phyloP scores from a whole-genome alignment of 306 rosid genomes.

The Acmispon strigosus region DNA sequence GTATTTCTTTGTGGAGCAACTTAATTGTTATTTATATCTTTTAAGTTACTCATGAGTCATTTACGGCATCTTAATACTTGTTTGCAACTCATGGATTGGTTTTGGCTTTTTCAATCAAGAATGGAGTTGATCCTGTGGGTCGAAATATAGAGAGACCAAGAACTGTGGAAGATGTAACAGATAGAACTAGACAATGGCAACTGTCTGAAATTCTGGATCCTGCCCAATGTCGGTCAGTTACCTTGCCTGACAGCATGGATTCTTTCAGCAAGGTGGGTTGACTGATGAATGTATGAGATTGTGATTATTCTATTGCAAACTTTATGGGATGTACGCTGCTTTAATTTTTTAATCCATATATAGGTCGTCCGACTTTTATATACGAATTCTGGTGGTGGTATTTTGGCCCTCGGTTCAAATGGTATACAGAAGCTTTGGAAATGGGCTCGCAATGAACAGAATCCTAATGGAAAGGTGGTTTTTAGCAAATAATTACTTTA shows the following conservation, averaged over 20 bases:
- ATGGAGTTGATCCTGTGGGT: constrained; percentile 52
- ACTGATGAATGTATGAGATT: constrained; percentile 14
- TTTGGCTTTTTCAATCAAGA: constrained; percentile 40
- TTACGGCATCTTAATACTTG: neutral
- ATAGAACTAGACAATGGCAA: constrained; percentile 72
- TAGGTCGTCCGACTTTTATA: constrained; percentile 80
- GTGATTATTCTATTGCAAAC: neutral
- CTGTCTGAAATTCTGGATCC: constrained; percentile 75
- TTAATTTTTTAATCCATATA: neutral
- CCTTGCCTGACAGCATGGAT: constrained; percentile 75
- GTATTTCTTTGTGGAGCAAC: neutral
- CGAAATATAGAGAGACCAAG: constrained; percentile 61
- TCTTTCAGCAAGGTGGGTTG: constrained; percentile 69
- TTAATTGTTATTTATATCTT: neutral
- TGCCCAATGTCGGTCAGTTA: constrained; percentile 59
- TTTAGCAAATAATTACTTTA: neutral
- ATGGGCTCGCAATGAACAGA: constrained; percentile 72
- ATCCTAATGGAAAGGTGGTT: constrained; percentile 66
- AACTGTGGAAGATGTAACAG: constrained; percentile 47
- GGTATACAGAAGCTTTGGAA: constrained; percentile 89
- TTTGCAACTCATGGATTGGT: constrained; percentile 20
- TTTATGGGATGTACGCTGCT: constrained; percentile 9
- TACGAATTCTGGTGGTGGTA: constrained; percentile 67
- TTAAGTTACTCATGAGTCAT: neutral
- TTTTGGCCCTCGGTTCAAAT: constrained; percentile 86